phyloP scores from a whole-genome alignment of 192 early-diverging fungal species.

The Piromyces finnis region DNA sequence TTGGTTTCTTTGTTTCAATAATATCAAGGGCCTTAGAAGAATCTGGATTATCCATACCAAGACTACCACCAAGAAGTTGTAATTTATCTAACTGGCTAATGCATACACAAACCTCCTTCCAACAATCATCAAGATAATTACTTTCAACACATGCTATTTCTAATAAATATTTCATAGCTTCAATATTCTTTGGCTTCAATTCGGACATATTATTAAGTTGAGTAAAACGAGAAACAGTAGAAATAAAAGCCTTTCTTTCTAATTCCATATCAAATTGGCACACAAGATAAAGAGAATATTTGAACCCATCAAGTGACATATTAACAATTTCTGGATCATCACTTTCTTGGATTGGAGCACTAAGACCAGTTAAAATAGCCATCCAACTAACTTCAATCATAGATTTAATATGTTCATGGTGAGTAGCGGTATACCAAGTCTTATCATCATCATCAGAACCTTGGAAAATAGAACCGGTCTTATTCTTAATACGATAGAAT shows the following conservation, averaged over 20 bases:
- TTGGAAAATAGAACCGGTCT: constrained; percentile 25
- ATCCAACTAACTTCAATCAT: constrained; percentile 92
- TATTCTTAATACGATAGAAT: constrained; percentile 3
- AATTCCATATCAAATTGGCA: constrained; percentile 75
- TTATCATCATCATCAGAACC: not conserved
- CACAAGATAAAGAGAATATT: constrained; percentile 58
- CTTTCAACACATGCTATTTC: constrained; percentile 50
- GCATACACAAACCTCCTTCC: constrained; percentile 68
- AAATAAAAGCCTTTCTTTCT: constrained; percentile 80
- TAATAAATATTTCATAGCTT: constrained; percentile 71
- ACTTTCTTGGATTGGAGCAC: constrained; percentile 65
- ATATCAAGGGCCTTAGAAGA: not conserved
- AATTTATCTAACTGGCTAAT: constrained; percentile 77
- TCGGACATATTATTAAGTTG: constrained; percentile 64
- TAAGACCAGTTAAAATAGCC: constrained; percentile 62
- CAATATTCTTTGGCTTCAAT: constrained; percentile 79
- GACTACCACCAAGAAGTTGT: constrained; percentile 46
- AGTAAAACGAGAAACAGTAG: constrained; percentile 74
- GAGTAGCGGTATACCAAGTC: constrained; percentile 25
- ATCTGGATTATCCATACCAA: constrained; percentile 17
- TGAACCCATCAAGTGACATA: constrained; percentile 62
- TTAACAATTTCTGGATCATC: constrained; percentile 35
- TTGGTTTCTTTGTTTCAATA: not conserved
- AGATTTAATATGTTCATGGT: constrained; percentile 69
- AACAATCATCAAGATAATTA: constrained; percentile 34